phyloP scores from a whole-genome alignment of 2,329 filamentous ascomycete genomes.

The Metarhizium rileyi region DNA sequence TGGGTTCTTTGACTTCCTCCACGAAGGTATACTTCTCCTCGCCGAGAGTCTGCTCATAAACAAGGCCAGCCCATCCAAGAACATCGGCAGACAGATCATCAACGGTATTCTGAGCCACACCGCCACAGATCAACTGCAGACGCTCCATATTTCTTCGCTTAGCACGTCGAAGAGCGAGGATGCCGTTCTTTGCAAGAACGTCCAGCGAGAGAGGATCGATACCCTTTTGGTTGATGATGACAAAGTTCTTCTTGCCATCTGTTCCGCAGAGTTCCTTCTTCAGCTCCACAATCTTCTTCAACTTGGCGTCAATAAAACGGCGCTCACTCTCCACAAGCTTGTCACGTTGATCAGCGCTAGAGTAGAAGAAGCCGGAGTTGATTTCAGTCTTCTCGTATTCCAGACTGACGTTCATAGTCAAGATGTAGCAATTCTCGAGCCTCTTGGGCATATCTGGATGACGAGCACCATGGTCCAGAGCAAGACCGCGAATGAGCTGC shows the following conservation, averaged over 20 bases:
- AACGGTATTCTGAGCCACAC: conserved; percentile 87
- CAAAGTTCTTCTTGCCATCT: conserved; percentile 90
- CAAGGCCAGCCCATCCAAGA: conserved; percentile 89
- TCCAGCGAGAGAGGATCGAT: conserved; percentile 95
- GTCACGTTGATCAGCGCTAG: conserved; percentile 88
- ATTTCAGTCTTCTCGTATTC: conserved; percentile 99
- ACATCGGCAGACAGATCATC: conserved; percentile 82
- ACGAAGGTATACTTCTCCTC: conserved; percentile 99
- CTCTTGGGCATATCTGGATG: conserved; percentile 98
- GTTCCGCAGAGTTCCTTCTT: conserved; percentile 96
- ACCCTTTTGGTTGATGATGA: conserved; percentile 98
- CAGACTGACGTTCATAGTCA: conserved; percentile 91
- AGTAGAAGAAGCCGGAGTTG: conserved; percentile 99
- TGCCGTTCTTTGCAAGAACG: conserved; percentile 95
- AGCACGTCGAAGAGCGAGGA: conserved; percentile 83
- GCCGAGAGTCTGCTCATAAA: conserved; percentile 94
- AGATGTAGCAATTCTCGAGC: conserved; percentile 88
- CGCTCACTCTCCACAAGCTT: conserved; percentile 98
- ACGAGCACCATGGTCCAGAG: conserved; percentile 87
- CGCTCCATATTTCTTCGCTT: conserved; percentile 99
- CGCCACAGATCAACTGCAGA: conserved; percentile 88
- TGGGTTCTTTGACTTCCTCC: conserved; percentile 96
- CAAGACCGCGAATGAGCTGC: conserved; percentile 86
- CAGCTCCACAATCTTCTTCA: conserved; percentile 93
- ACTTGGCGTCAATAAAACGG: conserved; percentile 88